phyloP scores from a whole-genome alignment of 768 basidiomycete species.

The Russula dissimulans region DNA sequence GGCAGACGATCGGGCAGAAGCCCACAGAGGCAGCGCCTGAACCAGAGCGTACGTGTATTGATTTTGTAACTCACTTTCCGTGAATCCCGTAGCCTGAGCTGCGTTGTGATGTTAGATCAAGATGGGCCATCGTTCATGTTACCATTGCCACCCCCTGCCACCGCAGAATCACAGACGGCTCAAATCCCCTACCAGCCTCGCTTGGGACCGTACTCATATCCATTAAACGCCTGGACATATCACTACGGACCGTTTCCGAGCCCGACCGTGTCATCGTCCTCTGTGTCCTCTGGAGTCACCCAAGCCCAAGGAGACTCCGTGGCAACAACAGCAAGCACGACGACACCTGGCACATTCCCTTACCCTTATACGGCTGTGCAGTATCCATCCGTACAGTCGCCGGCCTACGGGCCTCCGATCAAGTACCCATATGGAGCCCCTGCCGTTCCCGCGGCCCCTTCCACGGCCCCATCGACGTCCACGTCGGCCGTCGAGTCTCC shows the following conservation, averaged over 20 bases:
- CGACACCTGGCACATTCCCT: constrained; percentile 6
- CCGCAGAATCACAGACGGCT: neutral
- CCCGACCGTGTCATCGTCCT: neutral
- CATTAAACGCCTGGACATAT: constrained; percentile 3
- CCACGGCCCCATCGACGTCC: neutral
- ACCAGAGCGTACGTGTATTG: constrained; percentile 35
- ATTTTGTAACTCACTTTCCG: neutral
- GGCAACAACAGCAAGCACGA: neutral
- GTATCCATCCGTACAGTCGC: neutral
- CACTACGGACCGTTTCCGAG: constrained; percentile 3
- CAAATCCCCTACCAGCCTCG: constrained; percentile 1
- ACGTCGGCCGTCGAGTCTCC: neutral
- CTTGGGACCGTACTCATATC: constrained; percentile 1
- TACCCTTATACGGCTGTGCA: constrained; percentile 9
- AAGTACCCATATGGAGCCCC: constrained; percentile 16
- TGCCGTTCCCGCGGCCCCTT: neutral
- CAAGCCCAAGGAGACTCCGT: neutral
- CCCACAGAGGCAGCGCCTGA: constrained; percentile 47
- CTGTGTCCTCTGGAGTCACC: neutral
- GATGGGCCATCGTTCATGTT: neutral
- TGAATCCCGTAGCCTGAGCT: constrained; percentile 1
- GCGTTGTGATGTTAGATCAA: neutral
- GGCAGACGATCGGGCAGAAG: constrained; percentile 57
- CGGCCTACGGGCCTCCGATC: constrained; percentile 13
- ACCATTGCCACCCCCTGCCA: neutral